Base-by-base conservation (phyloP, 208 protist genomes). In the Crithidia thermophila region DNA sequence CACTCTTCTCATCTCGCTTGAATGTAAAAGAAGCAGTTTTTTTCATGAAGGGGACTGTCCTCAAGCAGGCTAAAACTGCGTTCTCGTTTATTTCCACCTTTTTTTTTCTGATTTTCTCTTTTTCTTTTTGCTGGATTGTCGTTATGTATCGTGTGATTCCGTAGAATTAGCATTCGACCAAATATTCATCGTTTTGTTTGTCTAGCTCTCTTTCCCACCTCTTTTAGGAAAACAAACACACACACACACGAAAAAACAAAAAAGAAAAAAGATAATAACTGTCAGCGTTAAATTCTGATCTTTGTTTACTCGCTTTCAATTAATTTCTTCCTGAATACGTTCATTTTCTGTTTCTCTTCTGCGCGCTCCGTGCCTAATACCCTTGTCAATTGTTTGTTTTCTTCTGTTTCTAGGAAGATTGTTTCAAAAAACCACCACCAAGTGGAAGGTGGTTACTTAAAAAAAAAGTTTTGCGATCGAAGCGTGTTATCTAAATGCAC, bases 321-420 rank as follows among this genome's bases (percentile, higher is more conserved):
- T 39, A 23, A 16, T 62, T 1, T 23, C 11, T 53, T 53, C n/a
- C n/a, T n/a, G n/a, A n/a, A n/a, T 36, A 49, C 42, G 9, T 56
- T 63, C 65, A 47, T 28, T 61, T 30, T 56, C 20, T 64, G 34
- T 51, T 51, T 50, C n/a, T 56, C 30, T 68, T n/a, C n/a, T n/a
- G n/a, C n/a, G n/a, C n/a, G n/a, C n/a, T n/a, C n/a, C n/a, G n/a
- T n/a, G n/a, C 4, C 30, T 43, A 49, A 28, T 47, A 36, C 33
- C 4, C 39, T 58, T 40, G 40, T 69, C 34, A 14, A 56, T 64
- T 51, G 42, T 27, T 34, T 39, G 57, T 62, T 18, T 75, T 62
- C 28, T 51, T 47, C 14, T 52, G 23, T 50, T 37, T 34, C 23
- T 23, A 33, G 45, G 25, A 20, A 10, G 36, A 66, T 39, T 46